Evolutionary conservation across 2,329 filamentous ascomycete genomes (phyloP).

Genomic region (Microascus cirrosus): DNA sequence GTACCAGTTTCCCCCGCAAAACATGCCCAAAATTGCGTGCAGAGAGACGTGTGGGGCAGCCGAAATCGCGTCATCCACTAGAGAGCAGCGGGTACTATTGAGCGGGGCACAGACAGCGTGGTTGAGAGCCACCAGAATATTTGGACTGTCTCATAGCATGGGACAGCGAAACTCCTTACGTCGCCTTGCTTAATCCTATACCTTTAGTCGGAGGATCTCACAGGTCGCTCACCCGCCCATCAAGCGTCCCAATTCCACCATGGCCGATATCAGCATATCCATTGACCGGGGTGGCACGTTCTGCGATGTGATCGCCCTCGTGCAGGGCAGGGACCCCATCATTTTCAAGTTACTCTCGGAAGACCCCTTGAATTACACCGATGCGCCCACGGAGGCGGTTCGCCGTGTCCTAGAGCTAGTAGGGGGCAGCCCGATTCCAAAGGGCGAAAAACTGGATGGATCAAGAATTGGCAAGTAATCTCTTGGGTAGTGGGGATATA

Average conservation of each 20-base stretch:
- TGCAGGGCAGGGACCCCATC: conserved; percentile 61
- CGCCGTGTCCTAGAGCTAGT: conserved; percentile 54
- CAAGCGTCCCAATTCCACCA: not conserved
- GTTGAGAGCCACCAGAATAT: too few relatives aligned
- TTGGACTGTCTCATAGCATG: too few relatives aligned
- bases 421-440: not conserved
- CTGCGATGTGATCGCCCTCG: conserved; percentile 54
- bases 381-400: conserved; percentile 86
- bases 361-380: conserved; percentile 84
- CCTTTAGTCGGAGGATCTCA: too few relatives aligned
- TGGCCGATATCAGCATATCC: not conserved
- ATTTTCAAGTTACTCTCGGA: conserved; percentile 84
- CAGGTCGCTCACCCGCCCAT: not conserved
- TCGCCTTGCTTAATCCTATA: too few relatives aligned
- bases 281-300: not conserved
- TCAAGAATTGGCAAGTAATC: too few relatives aligned
- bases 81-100: too few relatives aligned
- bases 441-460: not conserved
- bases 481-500: not conserved
- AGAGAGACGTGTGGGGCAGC: too few relatives aligned
- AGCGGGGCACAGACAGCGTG: too few relatives aligned
- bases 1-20: too few relatives aligned
- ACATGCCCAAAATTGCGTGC: too few relatives aligned
- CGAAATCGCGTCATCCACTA: too few relatives aligned
- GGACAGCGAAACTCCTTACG: too few relatives aligned